phyloP scores from a whole-genome alignment of 352 stramenopile genomes.

The Aphanomyces euteiches region DNA sequence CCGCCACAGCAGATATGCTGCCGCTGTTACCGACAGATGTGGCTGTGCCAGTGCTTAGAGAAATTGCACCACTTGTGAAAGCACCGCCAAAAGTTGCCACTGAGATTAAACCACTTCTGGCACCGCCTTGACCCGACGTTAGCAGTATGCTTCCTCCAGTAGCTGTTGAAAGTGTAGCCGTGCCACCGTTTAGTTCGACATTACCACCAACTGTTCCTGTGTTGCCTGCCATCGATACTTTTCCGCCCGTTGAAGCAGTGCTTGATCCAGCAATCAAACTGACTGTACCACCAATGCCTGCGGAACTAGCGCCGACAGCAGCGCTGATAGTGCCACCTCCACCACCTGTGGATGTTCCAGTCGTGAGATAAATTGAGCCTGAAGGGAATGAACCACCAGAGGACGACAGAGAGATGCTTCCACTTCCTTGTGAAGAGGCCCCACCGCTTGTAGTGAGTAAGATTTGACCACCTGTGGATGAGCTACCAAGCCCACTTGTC shows the following conservation, averaged over 20 bases:
- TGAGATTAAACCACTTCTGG: conserved; percentile 36
- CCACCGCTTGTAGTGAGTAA: neutral
- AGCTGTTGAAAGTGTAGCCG: conserved; percentile 24
- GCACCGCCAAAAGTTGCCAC: conserved; percentile 34
- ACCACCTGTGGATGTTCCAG: conserved; percentile 15
- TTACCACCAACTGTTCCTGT: conserved; percentile 24
- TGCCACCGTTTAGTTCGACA: conserved; percentile 46
- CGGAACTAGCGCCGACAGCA: conserved; percentile 8
- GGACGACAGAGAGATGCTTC: conserved; percentile 19
- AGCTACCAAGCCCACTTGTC: conserved; percentile 27
- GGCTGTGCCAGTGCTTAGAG: conserved; percentile 38
- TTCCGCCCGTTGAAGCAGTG: conserved; percentile 22
- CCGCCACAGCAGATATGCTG: conserved; percentile 28
- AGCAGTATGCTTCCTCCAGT: conserved; percentile 23
- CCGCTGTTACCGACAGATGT: conserved; percentile 37
- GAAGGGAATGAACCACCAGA: conserved; percentile 18
- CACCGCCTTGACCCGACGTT: conserved; percentile 13
- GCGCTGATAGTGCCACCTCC: conserved; percentile 16
- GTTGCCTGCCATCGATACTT: conserved; percentile 13
- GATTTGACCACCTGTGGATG: conserved; percentile 28
- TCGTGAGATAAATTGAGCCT: conserved; percentile 15
- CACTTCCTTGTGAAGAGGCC: conserved; percentile 14
- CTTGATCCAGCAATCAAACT: conserved; percentile 25
- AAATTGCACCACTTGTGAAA: conserved; percentile 37
- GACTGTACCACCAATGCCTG: conserved; percentile 8